Evolutionary conservation across 345 rosid genomes (phyloP).

Genomic region (Hibiscus syriacus): DNA sequence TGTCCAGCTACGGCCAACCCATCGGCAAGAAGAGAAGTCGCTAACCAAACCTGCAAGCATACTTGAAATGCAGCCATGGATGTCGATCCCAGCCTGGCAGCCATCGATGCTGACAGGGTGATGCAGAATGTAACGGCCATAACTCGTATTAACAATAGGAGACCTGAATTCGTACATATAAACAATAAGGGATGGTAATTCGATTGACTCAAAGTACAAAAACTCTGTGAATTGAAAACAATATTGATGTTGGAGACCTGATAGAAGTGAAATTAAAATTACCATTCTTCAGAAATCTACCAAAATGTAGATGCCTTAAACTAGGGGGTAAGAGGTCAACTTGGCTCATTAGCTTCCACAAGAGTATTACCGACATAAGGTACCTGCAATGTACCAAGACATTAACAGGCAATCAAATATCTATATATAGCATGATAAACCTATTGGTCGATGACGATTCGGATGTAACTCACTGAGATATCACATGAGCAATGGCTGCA

Average conservation of each 20-base stretch:
- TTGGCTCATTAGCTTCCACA: conserved; percentile 63
- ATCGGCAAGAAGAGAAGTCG: conserved; percentile 93
- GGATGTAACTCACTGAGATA: conserved; percentile 73
- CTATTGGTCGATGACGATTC: not conserved
- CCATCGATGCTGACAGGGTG: conserved; percentile 90
- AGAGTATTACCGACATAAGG: conserved; percentile 62
- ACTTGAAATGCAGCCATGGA: conserved; percentile 97
- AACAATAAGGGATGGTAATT: not conserved
- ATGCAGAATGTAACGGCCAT: conserved; percentile 85
- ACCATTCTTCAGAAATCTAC: conserved; percentile 76
- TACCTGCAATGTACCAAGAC: conserved; percentile 41
- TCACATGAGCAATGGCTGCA: conserved; percentile 90
- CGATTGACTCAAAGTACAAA: not conserved
- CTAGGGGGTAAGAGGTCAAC: conserved; percentile 62
- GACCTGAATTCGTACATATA: conserved; percentile 38
- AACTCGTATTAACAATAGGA: conserved; percentile 73
- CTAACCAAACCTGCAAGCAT: conserved; percentile 95
- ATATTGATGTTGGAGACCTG: not conserved
- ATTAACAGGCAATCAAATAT: not conserved
- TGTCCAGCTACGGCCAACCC: conserved; percentile 95
- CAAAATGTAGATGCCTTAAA: conserved; percentile 51
- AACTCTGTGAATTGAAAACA: not conserved
- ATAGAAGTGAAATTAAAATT: conserved; percentile 1
- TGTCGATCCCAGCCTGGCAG: conserved; percentile 71
- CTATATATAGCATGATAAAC: not conserved